Evolutionary conservation across 495 filamentous ascomycete genomes (phyloP).

Genomic region (Penicillium canariense): DNA sequence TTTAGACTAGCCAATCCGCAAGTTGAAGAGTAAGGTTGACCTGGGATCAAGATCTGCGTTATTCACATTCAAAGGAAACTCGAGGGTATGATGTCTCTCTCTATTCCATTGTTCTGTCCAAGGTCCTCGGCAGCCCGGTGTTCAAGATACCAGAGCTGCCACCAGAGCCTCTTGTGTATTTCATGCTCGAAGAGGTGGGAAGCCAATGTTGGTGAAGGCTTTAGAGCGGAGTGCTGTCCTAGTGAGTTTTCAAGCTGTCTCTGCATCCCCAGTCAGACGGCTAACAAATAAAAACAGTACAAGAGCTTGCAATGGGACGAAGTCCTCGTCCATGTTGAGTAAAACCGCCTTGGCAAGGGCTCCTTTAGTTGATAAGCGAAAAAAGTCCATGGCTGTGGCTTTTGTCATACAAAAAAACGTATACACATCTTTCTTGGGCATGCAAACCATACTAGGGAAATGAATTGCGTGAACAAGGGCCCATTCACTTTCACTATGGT

Average conservation of each 20-base stretch:
- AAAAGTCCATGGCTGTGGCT: background rate
- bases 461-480: background rate
- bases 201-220: background rate
- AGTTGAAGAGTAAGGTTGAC: background rate
- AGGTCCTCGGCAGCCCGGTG: background rate
- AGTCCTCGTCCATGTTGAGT: background rate
- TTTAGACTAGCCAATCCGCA: background rate
- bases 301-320: background rate
- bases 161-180: background rate
- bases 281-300: background rate
- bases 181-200: background rate
- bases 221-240: background rate
- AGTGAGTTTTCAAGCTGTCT: background rate
- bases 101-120: background rate
- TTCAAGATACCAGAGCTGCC: background rate
- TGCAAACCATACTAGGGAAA: background rate
- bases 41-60: background rate
- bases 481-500: background rate
- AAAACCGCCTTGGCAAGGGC: background rate
- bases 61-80: background rate
- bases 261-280: background rate
- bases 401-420: background rate
- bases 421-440: background rate
- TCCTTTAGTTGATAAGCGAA: slow-evolving; percentile 2
- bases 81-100: background rate